Percentiles rank a stretch among this genome's conserved stretches.
Evolutionary conservation across 202 grass and related monocot species (phyloP).

Genomic region (Brachypodium distachyon): DNA sequence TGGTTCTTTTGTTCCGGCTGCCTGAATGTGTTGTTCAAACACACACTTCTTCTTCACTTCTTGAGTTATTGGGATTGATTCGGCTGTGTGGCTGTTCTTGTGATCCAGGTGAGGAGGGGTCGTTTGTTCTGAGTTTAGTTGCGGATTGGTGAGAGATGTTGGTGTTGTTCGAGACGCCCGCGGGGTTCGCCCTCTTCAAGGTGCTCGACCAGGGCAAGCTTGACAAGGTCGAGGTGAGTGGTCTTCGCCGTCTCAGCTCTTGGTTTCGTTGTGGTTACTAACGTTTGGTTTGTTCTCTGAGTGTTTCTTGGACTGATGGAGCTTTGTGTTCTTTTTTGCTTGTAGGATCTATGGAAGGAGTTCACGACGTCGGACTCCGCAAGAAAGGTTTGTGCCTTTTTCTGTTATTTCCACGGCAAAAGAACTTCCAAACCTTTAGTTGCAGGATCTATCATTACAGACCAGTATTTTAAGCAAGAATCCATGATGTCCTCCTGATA

Average conservation of each 20-base stretch:
- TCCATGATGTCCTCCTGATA: background rate
- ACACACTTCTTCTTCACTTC: no score
- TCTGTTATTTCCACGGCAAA: background rate
- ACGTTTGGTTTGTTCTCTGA: background rate
- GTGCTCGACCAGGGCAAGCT: slow-evolving; percentile 88
- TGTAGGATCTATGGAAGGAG: slow-evolving; percentile 81
- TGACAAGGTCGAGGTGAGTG: slow-evolving; percentile 61
- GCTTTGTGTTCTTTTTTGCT: background rate
- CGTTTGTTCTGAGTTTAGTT: background rate
- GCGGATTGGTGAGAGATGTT: slow-evolving; percentile 31
- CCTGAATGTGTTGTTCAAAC: background rate
- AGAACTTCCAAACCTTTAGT: background rate
- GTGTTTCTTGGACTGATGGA: background rate
- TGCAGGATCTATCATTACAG: background rate
- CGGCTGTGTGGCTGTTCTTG: background rate
- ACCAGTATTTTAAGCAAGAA: background rate
- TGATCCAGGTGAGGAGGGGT: background rate
- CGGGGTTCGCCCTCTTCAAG: slow-evolving; percentile 84
- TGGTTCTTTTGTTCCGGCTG: background rate
- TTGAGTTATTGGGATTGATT: background rate
- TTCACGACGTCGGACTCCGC: slow-evolving; percentile 55
- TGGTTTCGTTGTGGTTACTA: background rate
- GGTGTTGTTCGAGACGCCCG: slow-evolving; percentile 77
- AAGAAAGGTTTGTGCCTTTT: slow-evolving; percentile 48
- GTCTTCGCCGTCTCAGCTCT: background rate